Evolutionary conservation across 495 filamentous ascomycete species (phyloP).

Genomic region (Xylaria bambusicola): DNA sequence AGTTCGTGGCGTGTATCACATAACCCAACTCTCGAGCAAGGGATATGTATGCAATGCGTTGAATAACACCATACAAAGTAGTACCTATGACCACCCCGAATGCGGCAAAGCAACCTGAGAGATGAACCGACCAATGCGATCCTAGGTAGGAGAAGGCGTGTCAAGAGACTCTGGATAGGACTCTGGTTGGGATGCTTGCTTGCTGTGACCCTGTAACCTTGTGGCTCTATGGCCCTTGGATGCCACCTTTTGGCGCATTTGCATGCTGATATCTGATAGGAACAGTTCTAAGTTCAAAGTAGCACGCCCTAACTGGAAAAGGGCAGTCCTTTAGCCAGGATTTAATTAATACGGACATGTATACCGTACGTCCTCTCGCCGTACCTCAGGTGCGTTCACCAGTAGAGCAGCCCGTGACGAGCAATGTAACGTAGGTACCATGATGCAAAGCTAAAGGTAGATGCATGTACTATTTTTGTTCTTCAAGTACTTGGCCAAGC

Average conservation of each 20-base stretch:
- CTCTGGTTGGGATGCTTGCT: neutral
- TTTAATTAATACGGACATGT: too few species aligned
- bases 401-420: too few species aligned
- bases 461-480: neutral
- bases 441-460: too few species aligned
- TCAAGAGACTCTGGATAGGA: neutral
- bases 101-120: conserved; percentile 11
- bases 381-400: too few species aligned
- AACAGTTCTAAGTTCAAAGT: neutral
- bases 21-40: neutral
- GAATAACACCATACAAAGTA: neutral
- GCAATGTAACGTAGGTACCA: too few species aligned
- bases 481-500: conserved; percentile 11
- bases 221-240: neutral
- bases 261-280: conserved; percentile 14
- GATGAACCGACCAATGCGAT: conserved; percentile 4
- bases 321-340: neutral
- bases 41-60: conserved; percentile 4
- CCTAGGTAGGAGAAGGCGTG: neutral
- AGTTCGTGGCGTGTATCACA: conserved; percentile 17
- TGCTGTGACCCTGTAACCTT: neutral
- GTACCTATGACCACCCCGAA: conserved; percentile 1
- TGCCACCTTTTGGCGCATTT: conserved; percentile 6
- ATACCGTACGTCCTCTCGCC: too few species aligned
- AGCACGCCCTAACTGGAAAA: neutral